These are phyloP conservation scores for Stachybotrys chlorohalonatus DNA, from an alignment of 2,329 filamentous ascomycete genomes.

Conservation along the genomic window DNA sequence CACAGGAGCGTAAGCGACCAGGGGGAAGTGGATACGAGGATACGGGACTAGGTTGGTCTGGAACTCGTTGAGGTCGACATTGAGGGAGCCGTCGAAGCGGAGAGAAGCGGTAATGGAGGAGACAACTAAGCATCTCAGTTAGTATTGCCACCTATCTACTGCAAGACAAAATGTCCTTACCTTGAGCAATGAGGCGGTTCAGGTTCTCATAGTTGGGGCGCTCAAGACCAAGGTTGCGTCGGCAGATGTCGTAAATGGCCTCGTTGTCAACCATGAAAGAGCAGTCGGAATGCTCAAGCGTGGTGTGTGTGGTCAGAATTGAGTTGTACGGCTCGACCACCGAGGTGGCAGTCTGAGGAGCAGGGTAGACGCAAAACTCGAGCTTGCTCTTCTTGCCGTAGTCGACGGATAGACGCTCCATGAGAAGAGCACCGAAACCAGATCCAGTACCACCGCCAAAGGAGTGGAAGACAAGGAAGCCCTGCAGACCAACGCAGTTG, in stretches of 20 bases:
- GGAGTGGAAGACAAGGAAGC: conserved; percentile 99
- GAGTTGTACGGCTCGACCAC: conserved; percentile 99
- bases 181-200: conserved; percentile 96
- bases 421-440: conserved; percentile 93
- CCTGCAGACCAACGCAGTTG: conserved; percentile 95
- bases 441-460: conserved; percentile 99
- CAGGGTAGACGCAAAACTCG: conserved; percentile 98
- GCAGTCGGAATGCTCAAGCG: conserved; percentile 98
- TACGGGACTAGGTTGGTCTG: conserved; percentile 99
- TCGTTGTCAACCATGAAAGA: conserved; percentile 99
- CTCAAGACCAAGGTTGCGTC: conserved; percentile 93
- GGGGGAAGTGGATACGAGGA: conserved; percentile 97
- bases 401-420: conserved; percentile 98
- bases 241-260: conserved; percentile 99
- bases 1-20: conserved; percentile 91
- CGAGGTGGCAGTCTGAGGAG: conserved; percentile 91
- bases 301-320: conserved; percentile 97
- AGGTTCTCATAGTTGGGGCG: conserved; percentile 98
- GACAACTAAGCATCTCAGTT: conserved; percentile 55
- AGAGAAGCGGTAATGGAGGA: conserved; percentile 98
- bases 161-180: conserved; percentile 32
- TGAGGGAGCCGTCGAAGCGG: conserved; percentile 96
- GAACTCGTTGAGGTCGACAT: conserved; percentile 99
- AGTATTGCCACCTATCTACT: neutral
- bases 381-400: conserved; percentile 99